phyloP scores from a whole-genome alignment of 2,329 filamentous ascomycete species.

The Paraconiothyrium sp. region DNA sequence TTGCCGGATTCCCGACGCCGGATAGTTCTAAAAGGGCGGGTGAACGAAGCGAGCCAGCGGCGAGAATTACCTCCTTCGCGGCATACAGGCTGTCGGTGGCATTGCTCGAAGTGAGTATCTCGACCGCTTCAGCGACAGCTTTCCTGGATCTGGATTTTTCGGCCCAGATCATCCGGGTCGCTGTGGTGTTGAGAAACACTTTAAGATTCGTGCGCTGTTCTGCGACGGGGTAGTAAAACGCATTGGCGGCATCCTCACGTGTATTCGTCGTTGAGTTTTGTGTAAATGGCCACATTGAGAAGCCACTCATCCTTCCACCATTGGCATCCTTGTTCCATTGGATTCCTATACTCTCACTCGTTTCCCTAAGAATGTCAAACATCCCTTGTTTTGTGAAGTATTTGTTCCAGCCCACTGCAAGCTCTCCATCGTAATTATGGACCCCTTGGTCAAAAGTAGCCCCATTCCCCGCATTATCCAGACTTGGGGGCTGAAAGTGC shows the following conservation, averaged over 20 bases:
- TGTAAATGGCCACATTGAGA: constrained; percentile 54
- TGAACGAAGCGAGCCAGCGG: constrained; percentile 47
- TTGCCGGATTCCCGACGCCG: constrained; percentile 46
- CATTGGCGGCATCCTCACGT: constrained; percentile 58
- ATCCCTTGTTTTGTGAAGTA: constrained; percentile 36
- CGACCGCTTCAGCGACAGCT: constrained; percentile 34
- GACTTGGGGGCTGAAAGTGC: constrained; percentile 32
- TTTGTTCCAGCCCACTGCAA: constrained; percentile 42
- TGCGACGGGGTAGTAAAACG: constrained; percentile 58
- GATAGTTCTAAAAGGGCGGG: constrained; percentile 48
- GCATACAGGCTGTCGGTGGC: constrained; percentile 28
- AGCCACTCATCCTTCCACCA: constrained; percentile 56
- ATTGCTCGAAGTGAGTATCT: constrained; percentile 33
- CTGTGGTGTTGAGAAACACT: constrained; percentile 55
- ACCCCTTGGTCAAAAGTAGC: constrained; percentile 32
- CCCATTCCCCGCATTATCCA: constrained; percentile 29
- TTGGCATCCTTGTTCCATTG: constrained; percentile 55
- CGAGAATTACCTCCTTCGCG: constrained; percentile 46
- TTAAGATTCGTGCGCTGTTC: constrained; percentile 53
- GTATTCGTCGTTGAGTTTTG: constrained; percentile 50
- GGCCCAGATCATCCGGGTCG: constrained; percentile 53
- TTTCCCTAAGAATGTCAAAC: constrained; percentile 48
- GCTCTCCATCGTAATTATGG: constrained; percentile 36
- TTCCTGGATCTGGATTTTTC: constrained; percentile 15
- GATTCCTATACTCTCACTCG: constrained; percentile 47